phyloP scores from a whole-genome alignment of 2,329 filamentous ascomycete species.

The Microdochium paspali region DNA sequence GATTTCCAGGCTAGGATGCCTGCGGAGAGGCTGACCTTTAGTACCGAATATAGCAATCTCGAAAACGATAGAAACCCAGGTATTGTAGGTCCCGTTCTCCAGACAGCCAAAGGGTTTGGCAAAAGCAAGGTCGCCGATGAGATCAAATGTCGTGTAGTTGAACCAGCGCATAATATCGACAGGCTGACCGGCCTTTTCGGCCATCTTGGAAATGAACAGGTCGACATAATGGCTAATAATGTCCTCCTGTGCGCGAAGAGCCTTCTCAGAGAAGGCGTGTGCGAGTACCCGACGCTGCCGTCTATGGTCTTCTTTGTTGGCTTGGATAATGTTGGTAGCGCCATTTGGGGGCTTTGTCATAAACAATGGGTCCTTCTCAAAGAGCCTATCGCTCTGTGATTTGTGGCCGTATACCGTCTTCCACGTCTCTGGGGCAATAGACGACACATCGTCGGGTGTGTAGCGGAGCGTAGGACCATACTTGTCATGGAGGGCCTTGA shows the following conservation, averaged over 20 bases:
- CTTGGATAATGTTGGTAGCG: slow-evolving; percentile 7
- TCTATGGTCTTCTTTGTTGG: background rate
- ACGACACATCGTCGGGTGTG: background rate
- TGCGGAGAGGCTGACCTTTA: slow-evolving; percentile 9
- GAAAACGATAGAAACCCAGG: slow-evolving; percentile 23
- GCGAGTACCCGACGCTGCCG: background rate
- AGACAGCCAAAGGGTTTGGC: slow-evolving; percentile 30
- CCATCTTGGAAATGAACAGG: slow-evolving; percentile 22
- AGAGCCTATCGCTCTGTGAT: background rate
- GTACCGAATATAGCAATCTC: slow-evolving; percentile 9
- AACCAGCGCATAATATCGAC: slow-evolving; percentile 27
- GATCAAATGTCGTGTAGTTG: slow-evolving; percentile 30
- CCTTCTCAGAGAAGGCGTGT: background rate
- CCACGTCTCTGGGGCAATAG: slow-evolving; percentile 15
- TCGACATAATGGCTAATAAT: slow-evolving; percentile 21
- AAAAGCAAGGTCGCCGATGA: slow-evolving; percentile 36
- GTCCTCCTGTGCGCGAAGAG: background rate
- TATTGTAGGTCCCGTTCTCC: slow-evolving; percentile 20
- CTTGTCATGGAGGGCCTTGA: background rate
- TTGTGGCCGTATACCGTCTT: slow-evolving; percentile 25
- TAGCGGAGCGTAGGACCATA: background rate
- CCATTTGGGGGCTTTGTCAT: background rate
- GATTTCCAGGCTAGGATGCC: slow-evolving; percentile 7
- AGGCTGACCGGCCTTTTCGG: slow-evolving; percentile 8
- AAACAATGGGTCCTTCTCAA: background rate